Conservation (phyloP, 306 rosid genomes). For the Nissolia schottii region DNA sequence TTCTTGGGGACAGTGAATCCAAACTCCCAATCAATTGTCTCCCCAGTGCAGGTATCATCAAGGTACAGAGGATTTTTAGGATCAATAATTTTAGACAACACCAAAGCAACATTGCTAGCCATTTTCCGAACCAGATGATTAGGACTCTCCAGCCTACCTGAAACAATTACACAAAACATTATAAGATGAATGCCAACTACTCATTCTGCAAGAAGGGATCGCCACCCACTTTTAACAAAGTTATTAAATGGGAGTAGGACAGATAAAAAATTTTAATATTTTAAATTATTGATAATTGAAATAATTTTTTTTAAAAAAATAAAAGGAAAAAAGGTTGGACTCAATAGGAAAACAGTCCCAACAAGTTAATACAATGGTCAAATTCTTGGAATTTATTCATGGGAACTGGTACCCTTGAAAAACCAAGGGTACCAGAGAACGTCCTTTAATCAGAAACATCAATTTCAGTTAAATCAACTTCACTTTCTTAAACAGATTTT, state of each 20-base stretch:
- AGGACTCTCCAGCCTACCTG: slow-evolving; percentile 98
- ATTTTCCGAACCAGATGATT: slow-evolving; percentile 71
- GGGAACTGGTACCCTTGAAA: not conserved
- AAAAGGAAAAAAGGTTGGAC: not conserved
- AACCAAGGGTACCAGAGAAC: not conserved
- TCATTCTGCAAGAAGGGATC: slow-evolving; percentile 20
- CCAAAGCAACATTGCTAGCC: slow-evolving; percentile 82
- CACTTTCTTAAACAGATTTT: not conserved
- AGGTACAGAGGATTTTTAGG: slow-evolving; percentile 89
- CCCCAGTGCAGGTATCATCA: slow-evolving; percentile 73
- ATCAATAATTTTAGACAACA: slow-evolving; percentile 83
- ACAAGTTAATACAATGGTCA: not conserved
- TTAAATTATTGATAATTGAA: not conserved
- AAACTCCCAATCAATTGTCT: slow-evolving; percentile 78
- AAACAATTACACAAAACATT: slow-evolving; percentile 33
- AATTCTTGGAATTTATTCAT: not conserved
- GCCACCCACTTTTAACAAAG: slow-evolving; percentile 4
- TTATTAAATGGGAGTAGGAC: not conserved
- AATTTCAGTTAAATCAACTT: not conserved
- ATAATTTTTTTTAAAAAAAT: no score
- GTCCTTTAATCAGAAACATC: slow-evolving; percentile 11
- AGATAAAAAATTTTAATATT: not conserved
- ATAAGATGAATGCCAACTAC: slow-evolving; percentile 10
- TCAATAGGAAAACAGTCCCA: not conserved
- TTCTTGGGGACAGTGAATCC: slow-evolving; percentile 48